Evolutionary conservation across 805 yeast genomes (phyloP).

Genomic region (Candida nitratophila): DNA sequence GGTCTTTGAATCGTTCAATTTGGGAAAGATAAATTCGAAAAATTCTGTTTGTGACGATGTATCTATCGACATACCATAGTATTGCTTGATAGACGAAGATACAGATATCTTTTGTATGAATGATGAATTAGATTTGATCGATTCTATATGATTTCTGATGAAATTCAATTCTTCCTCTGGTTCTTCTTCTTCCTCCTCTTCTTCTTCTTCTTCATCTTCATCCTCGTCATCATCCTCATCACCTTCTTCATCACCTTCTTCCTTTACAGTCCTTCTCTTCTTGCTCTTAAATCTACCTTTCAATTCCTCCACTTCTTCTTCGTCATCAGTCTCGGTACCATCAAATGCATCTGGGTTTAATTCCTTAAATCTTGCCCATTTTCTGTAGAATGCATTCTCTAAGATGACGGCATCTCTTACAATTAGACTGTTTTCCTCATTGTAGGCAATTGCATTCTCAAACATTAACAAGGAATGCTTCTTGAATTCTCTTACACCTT

Average conservation of each 20-base stretch:
- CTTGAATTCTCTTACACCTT: constrained; percentile 50
- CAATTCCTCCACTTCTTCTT: constrained; percentile 7
- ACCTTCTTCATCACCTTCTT: constrained; percentile 3
- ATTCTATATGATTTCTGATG: constrained; percentile 4
- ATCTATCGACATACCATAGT: constrained; percentile 11
- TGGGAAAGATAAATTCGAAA: constrained; percentile 22
- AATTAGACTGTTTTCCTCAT: constrained; percentile 65
- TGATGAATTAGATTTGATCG: constrained; percentile 9
- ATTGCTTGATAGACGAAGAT: constrained; percentile 26
- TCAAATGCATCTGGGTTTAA: constrained; percentile 4
- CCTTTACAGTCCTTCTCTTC: constrained; percentile 1
- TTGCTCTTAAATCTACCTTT: constrained; percentile 6
- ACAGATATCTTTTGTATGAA: constrained; percentile 31
- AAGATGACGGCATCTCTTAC: constrained; percentile 64
- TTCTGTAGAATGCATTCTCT: constrained; percentile 40
- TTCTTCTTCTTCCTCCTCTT: constrained; percentile 4
- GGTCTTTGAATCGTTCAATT: constrained; percentile 23
- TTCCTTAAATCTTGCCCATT: constrained; percentile 29
- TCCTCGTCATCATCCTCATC: constrained; percentile 7
- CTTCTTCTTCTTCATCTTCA: constrained; percentile 7
- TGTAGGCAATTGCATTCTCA: constrained; percentile 71
- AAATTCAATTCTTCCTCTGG: constrained; percentile 6
- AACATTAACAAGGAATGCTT: constrained; percentile 59
- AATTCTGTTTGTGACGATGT: constrained; percentile 7
- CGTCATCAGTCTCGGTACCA: background rate